Evolutionary conservation across 257 asterid species (phyloP), one percentile per base, ranked within the genome.

Genomic region (Solanum sparsipilum): DNA sequence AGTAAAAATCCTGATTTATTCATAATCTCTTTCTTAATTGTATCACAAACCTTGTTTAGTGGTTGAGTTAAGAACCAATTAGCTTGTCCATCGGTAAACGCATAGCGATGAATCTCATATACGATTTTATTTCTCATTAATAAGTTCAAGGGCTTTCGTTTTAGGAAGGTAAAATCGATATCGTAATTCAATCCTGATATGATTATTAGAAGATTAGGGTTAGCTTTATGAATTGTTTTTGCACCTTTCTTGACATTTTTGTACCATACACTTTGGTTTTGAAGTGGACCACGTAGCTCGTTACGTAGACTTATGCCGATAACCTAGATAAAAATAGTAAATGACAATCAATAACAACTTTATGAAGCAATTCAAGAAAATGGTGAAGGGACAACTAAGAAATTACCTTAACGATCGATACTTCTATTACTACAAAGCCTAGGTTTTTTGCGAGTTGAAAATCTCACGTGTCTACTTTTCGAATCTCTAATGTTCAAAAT

Each of bases 221-320:
- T 95, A 31, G 87, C 91, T 46, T 34, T 46, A 89, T 93, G 92
- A 18, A 93, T 89, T 31, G 89, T 75, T 21, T 9, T 89, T 44
- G 93, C 95, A 18, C 95, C 96, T 60, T 75, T 60, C 5, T 88
- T n/a, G 7, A 95, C 87, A 86, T 90, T 79, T 25, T 79, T 27
- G 12, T 90, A 87, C 97, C 98, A 94, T 18, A 27, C 35, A 7
- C 60, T 87, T 68, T 72, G 86, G 60, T 91, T 92, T 63, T 92
- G 94, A 8, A 81, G 90, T 3, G 95, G 93, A 2, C 98, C 95
- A 1, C 97, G 95, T 16, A 94, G 90, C 91, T 95, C 97, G 68
- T 95, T 95, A 23, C 97, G 88, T 46, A 94, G 39, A 86, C 97
- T 93, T 89, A 94, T 91, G 1, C 90, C 95, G 3, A 95, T 90